Percentiles rank a stretch among this genome's conserved stretches.
Conservation (phyloP, 2,329 filamentous ascomycete genomes). For the Mycocentrospora acerina region DNA sequence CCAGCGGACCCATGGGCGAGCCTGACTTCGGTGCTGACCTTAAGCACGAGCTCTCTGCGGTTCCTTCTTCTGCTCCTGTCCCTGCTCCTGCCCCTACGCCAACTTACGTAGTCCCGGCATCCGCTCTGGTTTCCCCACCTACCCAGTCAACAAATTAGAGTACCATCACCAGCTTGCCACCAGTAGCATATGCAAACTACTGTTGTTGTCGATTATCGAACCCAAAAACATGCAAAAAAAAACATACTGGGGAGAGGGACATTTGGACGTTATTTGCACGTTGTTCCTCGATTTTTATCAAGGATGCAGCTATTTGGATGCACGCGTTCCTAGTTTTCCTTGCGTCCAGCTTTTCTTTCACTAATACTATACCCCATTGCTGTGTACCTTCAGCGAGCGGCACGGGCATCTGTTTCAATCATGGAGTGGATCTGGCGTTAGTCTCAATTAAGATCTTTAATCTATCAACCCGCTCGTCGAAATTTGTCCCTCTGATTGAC, state of each 20-base stretch:
- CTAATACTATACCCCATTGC: conserved; percentile 40
- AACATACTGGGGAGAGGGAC: too few relatives aligned
- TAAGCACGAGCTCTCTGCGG: conserved; percentile 18
- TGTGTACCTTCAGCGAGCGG: conserved; percentile 19
- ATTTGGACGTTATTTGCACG: too few relatives aligned
- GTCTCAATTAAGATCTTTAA: background rate
- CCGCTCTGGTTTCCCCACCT: conserved; percentile 7
- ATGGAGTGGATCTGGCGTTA: background rate
- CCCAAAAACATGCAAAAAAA: background rate
- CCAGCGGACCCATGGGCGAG: conserved; percentile 41
- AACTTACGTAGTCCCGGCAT: conserved; percentile 10
- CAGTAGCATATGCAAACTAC: too few relatives aligned
- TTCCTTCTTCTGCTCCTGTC: conserved; percentile 12
- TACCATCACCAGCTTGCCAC: too few relatives aligned
- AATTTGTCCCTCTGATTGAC: background rate
- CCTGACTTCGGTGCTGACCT: conserved; percentile 28
- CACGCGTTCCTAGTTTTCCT: conserved; percentile 2
- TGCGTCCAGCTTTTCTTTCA: conserved; percentile 17
- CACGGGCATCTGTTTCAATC: conserved; percentile 2
- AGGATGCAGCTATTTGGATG: background rate
- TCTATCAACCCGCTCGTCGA: background rate
- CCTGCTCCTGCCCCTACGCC: conserved; percentile 15
- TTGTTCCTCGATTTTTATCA: too few relatives aligned
- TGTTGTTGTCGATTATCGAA: background rate
- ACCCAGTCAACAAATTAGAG: conserved; percentile 10